Conservation (phyloP, 257 asterid genomes). For the Perilla frutescens region DNA sequence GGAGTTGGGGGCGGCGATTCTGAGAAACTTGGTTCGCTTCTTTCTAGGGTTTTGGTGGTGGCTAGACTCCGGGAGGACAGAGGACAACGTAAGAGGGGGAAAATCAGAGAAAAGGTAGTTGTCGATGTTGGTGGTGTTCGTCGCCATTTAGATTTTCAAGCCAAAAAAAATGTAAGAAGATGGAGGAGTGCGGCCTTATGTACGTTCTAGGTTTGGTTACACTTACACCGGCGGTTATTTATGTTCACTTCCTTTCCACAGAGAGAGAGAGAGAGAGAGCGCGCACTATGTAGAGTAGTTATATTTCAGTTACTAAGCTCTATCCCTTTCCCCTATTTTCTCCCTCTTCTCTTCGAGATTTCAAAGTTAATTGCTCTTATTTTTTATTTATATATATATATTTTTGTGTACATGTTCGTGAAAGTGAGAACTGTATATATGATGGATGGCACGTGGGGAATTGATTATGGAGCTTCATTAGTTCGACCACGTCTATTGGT, state of each 20-base stretch:
- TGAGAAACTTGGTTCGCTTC: conserved; percentile 54
- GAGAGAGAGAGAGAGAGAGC: conserved; percentile 5
- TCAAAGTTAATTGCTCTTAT: not conserved
- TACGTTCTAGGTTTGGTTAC: not conserved
- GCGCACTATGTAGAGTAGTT: conserved; percentile 26
- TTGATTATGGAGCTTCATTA: not conserved
- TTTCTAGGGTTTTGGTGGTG: conserved; percentile 51
- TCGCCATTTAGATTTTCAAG: conserved; percentile 18
- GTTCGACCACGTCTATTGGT: not conserved
- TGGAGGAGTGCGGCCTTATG: conserved; percentile 25
- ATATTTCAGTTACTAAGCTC: conserved; percentile 32
- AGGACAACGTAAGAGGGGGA: conserved; percentile 16
- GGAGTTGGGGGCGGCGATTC: conserved; percentile 46
- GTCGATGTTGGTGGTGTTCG: conserved; percentile 12
- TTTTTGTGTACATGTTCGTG: too few relatives aligned
- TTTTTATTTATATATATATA: not conserved
- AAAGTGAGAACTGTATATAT: too few relatives aligned
- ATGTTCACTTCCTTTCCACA: not conserved
- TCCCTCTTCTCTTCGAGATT: conserved; percentile 1
- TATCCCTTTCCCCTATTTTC: conserved; percentile 23
- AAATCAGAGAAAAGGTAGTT: conserved; percentile 25
- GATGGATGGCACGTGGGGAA: conserved; percentile 7
- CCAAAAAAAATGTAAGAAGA: conserved; percentile 34
- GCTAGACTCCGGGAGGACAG: conserved; percentile 10
- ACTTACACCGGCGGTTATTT: conserved; percentile 19